Conservation (phyloP, 2,329 filamentous ascomycete species). For the Pseudocercospora crystallina region DNA sequence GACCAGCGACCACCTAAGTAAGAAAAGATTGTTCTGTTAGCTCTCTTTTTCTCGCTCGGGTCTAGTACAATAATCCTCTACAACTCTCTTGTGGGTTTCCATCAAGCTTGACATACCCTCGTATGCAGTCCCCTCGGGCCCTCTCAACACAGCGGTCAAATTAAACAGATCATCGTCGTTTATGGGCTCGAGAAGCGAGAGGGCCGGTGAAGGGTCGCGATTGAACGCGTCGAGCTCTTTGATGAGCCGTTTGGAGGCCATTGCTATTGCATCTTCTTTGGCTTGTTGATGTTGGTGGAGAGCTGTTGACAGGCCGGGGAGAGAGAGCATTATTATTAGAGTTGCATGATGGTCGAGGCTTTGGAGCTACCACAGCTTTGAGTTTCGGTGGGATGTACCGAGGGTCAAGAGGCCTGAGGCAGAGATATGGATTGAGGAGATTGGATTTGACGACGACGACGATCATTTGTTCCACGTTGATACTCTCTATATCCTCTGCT, state of each 20-base stretch:
- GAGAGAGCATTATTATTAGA: too few species aligned
- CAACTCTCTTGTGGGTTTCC: background rate
- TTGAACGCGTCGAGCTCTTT: conserved; percentile 61
- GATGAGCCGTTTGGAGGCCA: conserved; percentile 58
- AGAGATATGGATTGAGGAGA: too few species aligned
- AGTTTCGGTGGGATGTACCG: too few species aligned
- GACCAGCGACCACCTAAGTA: conserved; percentile 72
- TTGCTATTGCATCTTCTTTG: conserved; percentile 6
- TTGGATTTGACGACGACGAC: too few species aligned
- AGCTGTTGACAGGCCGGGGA: too few species aligned
- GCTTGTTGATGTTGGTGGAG: too few species aligned
- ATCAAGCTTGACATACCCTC: conserved; percentile 49
- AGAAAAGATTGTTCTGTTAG: background rate
- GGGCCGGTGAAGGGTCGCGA: conserved; percentile 55
- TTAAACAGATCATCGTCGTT: conserved; percentile 58
- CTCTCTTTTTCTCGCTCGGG: background rate
- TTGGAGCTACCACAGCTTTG: too few species aligned
- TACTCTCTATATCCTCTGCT: too few species aligned
- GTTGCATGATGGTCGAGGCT: too few species aligned
- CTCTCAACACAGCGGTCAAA: conserved; percentile 62
- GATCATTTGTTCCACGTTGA: too few species aligned
- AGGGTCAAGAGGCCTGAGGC: too few species aligned
- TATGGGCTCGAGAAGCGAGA: conserved; percentile 57
- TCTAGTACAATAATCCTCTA: background rate
- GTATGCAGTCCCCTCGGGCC: conserved; percentile 59